A percentile compares a stretch with the other conserved stretches of the same genome.
phyloP scores from a whole-genome alignment of 2,329 filamentous ascomycete species.

The Penicillium sp. region DNA sequence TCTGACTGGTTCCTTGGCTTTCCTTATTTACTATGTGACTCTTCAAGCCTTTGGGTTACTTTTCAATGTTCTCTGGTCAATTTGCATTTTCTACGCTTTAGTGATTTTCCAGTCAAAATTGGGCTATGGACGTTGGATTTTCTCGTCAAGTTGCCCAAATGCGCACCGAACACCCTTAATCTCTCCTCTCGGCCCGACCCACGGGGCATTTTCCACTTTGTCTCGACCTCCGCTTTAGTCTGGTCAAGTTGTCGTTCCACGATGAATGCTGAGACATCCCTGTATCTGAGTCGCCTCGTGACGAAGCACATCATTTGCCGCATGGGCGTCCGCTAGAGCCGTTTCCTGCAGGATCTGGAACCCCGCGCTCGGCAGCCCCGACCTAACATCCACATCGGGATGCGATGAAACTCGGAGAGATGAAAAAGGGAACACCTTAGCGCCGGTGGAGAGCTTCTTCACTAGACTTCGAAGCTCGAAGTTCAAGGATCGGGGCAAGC shows the following conservation, averaged over 20 bases:
- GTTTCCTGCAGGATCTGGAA: neutral
- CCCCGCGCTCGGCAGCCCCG: neutral
- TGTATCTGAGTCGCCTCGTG: neutral
- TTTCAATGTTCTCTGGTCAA: too few relatives aligned
- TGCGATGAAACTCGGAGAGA: conserved; percentile 6
- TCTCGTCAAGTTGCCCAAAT: neutral
- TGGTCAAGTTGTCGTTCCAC: conserved; percentile 7
- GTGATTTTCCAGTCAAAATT: too few relatives aligned
- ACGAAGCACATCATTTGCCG: conserved; percentile 3
- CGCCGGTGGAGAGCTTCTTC: neutral
- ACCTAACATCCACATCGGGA: neutral
- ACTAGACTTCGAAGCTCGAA: too few relatives aligned
- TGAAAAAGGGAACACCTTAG: conserved; percentile 8
- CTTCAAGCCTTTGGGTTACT: too few relatives aligned
- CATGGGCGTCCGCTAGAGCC: neutral
- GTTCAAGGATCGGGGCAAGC: too few relatives aligned
- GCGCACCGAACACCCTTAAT: neutral
- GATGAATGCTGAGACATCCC: neutral
- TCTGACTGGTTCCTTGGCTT: neutral
- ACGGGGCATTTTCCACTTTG: conserved; percentile 5
- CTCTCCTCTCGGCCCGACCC: neutral
- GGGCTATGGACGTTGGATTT: too few relatives aligned
- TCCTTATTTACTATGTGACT: neutral
- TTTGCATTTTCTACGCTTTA: too few relatives aligned
- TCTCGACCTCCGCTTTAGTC: neutral